Percentiles rank a stretch among this genome's conserved stretches.
Conservation (phyloP, 2,329 filamentous ascomycete species). For the Myriosclerotinia duriaeana region DNA sequence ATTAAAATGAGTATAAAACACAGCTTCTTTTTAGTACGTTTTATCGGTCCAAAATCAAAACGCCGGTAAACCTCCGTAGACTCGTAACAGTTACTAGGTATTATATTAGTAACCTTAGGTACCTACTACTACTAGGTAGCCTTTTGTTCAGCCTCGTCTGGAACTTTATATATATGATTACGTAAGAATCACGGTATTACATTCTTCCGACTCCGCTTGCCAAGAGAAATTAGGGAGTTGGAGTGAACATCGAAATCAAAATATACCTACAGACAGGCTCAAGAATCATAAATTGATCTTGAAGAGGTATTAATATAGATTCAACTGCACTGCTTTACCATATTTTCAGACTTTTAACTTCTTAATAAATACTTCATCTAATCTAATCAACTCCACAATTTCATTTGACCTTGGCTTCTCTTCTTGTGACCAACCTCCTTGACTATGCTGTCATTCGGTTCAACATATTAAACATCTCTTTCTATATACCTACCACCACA, state of each 20-base stretch:
- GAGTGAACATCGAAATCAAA: no score
- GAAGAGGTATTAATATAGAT: neutral
- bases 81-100: no score
- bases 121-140: no score
- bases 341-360: neutral
- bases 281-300: slow-evolving; percentile 5
- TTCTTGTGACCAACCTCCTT: slow-evolving; percentile 17
- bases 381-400: slow-evolving; percentile 3
- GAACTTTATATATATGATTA: neutral
- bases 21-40: no score
- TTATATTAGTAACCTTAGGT: no score
- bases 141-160: neutral
- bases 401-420: slow-evolving; percentile 8
- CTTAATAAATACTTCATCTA: neutral
- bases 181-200: neutral
- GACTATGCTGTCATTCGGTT: slow-evolving; percentile 24
- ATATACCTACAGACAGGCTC: neutral
- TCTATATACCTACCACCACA: neutral
- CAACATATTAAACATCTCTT: slow-evolving; percentile 12
- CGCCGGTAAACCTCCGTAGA: no score
- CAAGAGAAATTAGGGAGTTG: neutral
- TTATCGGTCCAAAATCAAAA: no score
- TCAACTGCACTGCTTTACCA: neutral
- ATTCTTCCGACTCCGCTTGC: neutral
- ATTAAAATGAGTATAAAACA: no score